Evolutionary conservation across 805 yeast genomes (phyloP), one percentile per base, ranked within the genome.

Genomic region (Scheffersomyces stipitis): DNA sequence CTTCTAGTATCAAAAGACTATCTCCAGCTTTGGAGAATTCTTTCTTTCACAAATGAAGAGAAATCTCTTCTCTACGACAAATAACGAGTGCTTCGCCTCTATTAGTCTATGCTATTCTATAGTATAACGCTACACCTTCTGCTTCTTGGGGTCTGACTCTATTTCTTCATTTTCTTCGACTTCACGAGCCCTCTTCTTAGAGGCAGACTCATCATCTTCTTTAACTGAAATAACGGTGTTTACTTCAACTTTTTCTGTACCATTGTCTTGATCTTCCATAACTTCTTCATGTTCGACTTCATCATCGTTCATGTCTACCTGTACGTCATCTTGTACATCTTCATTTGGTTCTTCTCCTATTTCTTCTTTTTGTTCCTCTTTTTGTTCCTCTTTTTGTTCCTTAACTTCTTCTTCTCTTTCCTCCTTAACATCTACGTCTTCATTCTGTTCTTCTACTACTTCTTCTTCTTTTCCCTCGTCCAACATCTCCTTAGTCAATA

Each of bases 201-300:
- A 16, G 30, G 56, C 63, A 5, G 48, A 36, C 26, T 37, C 49
- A 17, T 43, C 46, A 15, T 52, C 31, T 12, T 18, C 26, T 4
- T 16, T 24, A 9, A 16, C 16, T 24, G 31, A 30, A n/a, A n/a
- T n/a, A n/a, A n/a, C n/a, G n/a, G n/a, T n/a, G n/a, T n/a, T 10
- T 54, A 59, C 34, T 13, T 34, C 23, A 16, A 33, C 27, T 5
- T 18, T 17, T 31, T 40, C 38, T 24, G 15, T 22, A 9, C 13
- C 26, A 13, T 42, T 31, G 16, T 16, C 36, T 15, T 26, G 28
- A 15, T 15, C 28, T 15, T 26, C 28, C 15, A 31, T 30, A 18
- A 13, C 26, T 14, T 31, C 32, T 5, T 18, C 32, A 6, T n/a
- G 16, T 3, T n/a, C 15, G 14, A 30, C 26, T 18, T 26, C 33